phyloP scores from a whole-genome alignment of 495 filamentous ascomycete species.

The Amniculicola lignicola region DNA sequence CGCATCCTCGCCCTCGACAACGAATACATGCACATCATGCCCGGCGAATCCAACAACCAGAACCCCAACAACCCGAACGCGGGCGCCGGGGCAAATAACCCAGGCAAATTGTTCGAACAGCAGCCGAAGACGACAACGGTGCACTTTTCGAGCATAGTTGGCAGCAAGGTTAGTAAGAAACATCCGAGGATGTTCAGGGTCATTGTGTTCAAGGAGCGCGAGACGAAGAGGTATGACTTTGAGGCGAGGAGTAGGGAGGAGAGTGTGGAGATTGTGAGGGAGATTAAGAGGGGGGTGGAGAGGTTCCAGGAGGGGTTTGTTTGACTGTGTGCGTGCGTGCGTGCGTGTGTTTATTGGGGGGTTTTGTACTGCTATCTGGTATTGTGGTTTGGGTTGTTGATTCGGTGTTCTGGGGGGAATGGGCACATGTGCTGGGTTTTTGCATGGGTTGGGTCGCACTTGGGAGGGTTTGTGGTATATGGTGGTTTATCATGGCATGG shows the following conservation, averaged over 20 bases:
- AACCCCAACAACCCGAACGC: conserved; percentile 39
- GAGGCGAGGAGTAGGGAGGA: conserved; percentile 76
- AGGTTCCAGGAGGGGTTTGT: conserved; percentile 26
- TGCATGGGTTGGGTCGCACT: no score
- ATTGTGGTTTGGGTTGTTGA: no score
- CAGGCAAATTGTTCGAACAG: conserved; percentile 49
- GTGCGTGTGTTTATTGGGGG: no score
- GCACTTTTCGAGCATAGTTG: conserved; percentile 87
- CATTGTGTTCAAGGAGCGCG: conserved; percentile 74
- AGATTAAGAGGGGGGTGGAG: conserved; percentile 66
- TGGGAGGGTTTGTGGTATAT: no score
- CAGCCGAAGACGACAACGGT: conserved; percentile 78
- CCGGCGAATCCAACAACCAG: conserved; percentile 49
- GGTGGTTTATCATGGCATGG: no score
- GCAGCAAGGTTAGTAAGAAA: conserved; percentile 85
- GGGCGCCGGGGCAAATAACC: no score
- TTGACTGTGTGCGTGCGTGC: background rate
- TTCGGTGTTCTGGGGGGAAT: no score
- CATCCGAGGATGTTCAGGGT: conserved; percentile 91
- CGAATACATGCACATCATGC: conserved; percentile 94
- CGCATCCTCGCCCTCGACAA: conserved; percentile 86
- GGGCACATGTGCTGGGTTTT: no score
- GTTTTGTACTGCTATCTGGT: no score
- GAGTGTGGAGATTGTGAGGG: conserved; percentile 83
- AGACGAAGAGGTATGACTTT: conserved; percentile 95